These are phyloP conservation scores for Boletus tomentosulus DNA, from an alignment of 768 basidiomycete species.

Conservation along the genomic window DNA sequence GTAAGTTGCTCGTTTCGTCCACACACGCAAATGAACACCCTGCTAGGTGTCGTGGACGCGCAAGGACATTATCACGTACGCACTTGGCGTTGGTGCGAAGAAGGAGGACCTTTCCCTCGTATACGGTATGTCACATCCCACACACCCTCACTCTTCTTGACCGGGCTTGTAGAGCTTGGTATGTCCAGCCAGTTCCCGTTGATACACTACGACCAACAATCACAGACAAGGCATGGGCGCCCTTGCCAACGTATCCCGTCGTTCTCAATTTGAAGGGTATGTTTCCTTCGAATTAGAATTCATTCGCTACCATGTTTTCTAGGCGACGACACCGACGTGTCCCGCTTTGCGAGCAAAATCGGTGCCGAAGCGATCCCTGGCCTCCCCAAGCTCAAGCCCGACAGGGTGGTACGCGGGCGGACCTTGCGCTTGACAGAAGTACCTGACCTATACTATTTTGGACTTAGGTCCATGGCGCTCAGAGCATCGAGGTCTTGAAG, in stretches of 20 bases:
- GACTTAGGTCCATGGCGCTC: constrained; percentile 70
- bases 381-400: constrained; percentile 66
- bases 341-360: constrained; percentile 53
- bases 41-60: constrained; percentile 77
- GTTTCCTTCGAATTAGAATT: background rate
- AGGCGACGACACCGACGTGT: constrained; percentile 60
- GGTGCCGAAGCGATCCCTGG: constrained; percentile 48
- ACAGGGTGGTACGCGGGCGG: constrained; percentile 52
- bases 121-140: constrained; percentile 50
- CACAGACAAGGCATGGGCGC: constrained; percentile 62
- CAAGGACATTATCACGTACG: constrained; percentile 76
- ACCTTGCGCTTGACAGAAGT: background rate
- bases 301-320: background rate
- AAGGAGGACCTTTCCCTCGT: constrained; percentile 62
- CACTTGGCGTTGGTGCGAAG: constrained; percentile 79
- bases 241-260: constrained; percentile 84
- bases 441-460: background rate
- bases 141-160: background rate
- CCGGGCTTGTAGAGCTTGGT: constrained; percentile 47
- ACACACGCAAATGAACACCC: background rate
- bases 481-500: constrained; percentile 75
- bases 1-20: constrained; percentile 31
- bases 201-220: background rate
- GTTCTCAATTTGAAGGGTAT: constrained; percentile 68
- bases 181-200: constrained; percentile 1